These are phyloP conservation scores for Acanthamoeba royreba DNA, from an alignment of 208 protist species.

Conservation along the genomic window DNA sequence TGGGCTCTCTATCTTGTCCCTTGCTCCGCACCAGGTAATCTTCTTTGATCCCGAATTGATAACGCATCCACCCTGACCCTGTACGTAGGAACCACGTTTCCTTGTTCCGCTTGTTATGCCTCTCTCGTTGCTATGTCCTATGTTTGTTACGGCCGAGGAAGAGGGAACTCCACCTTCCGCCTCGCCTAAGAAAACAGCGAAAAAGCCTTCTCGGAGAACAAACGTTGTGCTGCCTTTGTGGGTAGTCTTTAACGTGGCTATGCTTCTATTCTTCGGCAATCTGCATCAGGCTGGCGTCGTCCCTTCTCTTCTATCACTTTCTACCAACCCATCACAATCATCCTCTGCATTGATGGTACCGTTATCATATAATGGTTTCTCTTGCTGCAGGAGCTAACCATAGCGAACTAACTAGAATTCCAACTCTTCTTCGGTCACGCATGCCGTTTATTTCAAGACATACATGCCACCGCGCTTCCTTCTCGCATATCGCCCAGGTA, in stretches of 20 bases:
- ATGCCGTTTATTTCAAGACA: background rate
- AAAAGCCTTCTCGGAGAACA: background rate
- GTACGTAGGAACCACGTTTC: constrained; percentile 38
- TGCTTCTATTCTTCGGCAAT: constrained; percentile 21
- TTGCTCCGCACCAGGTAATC: constrained; percentile 27
- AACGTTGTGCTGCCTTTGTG: background rate
- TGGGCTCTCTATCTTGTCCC: background rate
- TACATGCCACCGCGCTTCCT: constrained; percentile 47
- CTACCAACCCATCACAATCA: background rate
- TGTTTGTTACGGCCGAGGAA: background rate
- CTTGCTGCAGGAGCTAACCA: too few species aligned
- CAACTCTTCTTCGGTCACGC: background rate
- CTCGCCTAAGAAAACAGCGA: background rate
- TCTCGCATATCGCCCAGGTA: background rate
- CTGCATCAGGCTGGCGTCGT: constrained; percentile 26
- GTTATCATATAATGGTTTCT: background rate
- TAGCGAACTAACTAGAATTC: background rate
- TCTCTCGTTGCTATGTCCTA: background rate
- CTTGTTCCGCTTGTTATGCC: constrained; percentile 14
- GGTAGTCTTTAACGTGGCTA: constrained; percentile 16
- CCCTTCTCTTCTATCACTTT: background rate
- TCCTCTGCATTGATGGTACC: too few species aligned
- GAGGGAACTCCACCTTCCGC: too few species aligned
- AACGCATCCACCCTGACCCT: too few species aligned
- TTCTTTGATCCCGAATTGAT: too few species aligned